A percentile compares a stretch with the other conserved stretches of the same genome.
Conservation (phyloP, 768 basidiomycete genomes). For the Rhizopogon sp. region DNA sequence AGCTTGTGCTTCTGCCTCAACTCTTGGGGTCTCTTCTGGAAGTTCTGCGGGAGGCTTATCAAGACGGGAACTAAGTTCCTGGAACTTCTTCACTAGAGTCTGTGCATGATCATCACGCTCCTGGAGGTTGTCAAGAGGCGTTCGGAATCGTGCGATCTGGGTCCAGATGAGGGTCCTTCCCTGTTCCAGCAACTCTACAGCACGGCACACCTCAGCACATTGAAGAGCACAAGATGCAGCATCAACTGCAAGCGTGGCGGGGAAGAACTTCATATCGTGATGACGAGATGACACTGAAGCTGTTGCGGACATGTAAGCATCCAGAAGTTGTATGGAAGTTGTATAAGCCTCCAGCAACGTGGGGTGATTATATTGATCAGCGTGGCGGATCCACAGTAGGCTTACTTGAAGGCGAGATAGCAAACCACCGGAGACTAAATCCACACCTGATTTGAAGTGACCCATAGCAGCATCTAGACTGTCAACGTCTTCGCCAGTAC, state of each 20-base stretch:
- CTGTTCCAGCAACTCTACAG: conserved; percentile 26
- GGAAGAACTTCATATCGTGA: not conserved
- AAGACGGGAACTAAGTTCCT: not conserved
- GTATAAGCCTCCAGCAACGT: not conserved
- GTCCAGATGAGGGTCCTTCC: conserved; percentile 25
- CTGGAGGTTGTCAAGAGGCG: conserved; percentile 5
- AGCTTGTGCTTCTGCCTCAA: not conserved
- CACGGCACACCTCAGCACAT: conserved; percentile 4
- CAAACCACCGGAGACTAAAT: not conserved
- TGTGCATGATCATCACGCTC: not conserved
- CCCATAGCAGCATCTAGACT: not conserved
- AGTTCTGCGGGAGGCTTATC: not conserved
- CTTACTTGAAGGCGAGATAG: no score
- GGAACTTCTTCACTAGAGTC: not conserved
- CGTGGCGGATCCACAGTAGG: not conserved
- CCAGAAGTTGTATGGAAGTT: conserved; percentile 3
- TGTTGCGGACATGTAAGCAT: not conserved
- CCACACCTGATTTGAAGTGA: not conserved
- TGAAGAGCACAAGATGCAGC: conserved; percentile 16
- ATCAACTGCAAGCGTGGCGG: conserved; percentile 6
- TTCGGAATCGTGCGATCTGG: conserved; percentile 20
- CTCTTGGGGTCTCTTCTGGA: not conserved
- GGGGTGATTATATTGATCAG: not conserved
- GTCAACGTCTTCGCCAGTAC: not conserved
- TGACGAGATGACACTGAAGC: conserved; percentile 1